Percentiles rank a stretch among this genome's conserved stretches.
These are phyloP conservation scores for Bretziella fagacearum DNA, from an alignment of 2,329 filamentous ascomycete genomes.

Conservation along the genomic window DNA sequence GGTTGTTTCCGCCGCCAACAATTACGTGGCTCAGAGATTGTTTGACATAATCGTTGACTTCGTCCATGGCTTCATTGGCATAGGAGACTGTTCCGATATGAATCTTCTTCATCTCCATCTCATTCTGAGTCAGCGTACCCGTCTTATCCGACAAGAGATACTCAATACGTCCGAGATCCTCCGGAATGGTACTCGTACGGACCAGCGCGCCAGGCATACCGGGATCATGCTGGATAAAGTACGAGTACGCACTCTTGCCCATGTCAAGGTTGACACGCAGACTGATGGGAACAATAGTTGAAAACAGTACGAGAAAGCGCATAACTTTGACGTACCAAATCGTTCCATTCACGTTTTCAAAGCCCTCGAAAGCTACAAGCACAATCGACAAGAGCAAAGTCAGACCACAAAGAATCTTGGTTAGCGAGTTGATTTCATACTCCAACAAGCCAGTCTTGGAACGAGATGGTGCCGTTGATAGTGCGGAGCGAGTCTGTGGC, in stretches of 20 bases:
- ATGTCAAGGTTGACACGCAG: constrained; percentile 91
- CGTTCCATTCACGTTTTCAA: constrained; percentile 46
- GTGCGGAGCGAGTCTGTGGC: constrained; percentile 77
- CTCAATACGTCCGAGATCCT: constrained; percentile 88
- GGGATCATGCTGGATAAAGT: constrained; percentile 81
- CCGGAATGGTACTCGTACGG: constrained; percentile 89
- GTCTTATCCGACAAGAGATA: constrained; percentile 96
- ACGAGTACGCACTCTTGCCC: constrained; percentile 91
- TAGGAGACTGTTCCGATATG: constrained; percentile 97
- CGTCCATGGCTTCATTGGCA: constrained; percentile 97
- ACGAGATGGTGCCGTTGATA: constrained; percentile 80
- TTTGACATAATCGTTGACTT: constrained; percentile 70
- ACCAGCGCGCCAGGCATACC: constrained; percentile 88
- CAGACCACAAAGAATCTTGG: constrained; percentile 83
- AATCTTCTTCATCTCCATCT: constrained; percentile 98
- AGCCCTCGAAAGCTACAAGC: constrained; percentile 74
- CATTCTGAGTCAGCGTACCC: constrained; percentile 92
- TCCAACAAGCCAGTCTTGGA: constrained; percentile 90
- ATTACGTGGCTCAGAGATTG: constrained; percentile 54
- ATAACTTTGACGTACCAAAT: constrained; percentile 94
- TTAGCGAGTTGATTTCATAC: constrained; percentile 91
- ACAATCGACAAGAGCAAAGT: constrained; percentile 75
- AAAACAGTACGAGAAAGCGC: constrained; percentile 95
- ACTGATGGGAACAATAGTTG: constrained; percentile 97
- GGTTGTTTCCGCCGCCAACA: constrained; percentile 18